Conservation (phyloP, 1,284 basidiomycete species). For the Boletus albobrunnescens region DNA sequence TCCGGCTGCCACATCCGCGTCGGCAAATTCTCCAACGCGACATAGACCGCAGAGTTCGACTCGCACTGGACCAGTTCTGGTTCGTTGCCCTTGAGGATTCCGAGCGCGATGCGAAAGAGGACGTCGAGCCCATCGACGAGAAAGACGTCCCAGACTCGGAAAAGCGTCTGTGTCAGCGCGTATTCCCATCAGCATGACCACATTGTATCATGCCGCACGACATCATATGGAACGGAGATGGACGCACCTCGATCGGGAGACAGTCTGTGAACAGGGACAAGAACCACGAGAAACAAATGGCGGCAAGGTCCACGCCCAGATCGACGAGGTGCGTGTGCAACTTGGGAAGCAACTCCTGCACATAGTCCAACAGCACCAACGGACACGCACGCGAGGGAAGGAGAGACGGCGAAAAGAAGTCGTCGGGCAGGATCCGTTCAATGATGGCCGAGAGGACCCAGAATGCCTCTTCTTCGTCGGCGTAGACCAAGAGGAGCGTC, state of each 20-base stretch:
- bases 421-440: conserved; percentile 77
- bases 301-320: conserved; percentile 86
- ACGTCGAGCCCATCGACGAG: conserved; percentile 91
- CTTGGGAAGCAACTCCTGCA: conserved; percentile 74
- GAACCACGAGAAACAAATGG: conserved; percentile 98
- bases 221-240: not conserved
- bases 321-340: conserved; percentile 72
- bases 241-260: conserved; percentile 81
- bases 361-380: conserved; percentile 83
- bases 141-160: conserved; percentile 94
- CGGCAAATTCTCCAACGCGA: conserved; percentile 81
- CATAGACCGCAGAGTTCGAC: conserved; percentile 83
- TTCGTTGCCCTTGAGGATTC: conserved; percentile 82
- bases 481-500: conserved; percentile 87
- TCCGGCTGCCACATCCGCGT: conserved; percentile 91
- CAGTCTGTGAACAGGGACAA: conserved; percentile 95
- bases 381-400: conserved; percentile 93
- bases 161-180: conserved; percentile 58
- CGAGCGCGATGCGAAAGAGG: conserved; percentile 86
- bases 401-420: conserved; percentile 81
- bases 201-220: not conserved
- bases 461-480: conserved; percentile 94
- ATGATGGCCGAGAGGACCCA: conserved; percentile 92
- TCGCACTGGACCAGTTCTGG: conserved; percentile 77
- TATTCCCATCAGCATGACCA: not conserved